Evolutionary conservation across 2,329 filamentous ascomycete species (phyloP), one percentile per base, ranked within the genome.

Genomic region (Aspergillus luchuensis): DNA sequence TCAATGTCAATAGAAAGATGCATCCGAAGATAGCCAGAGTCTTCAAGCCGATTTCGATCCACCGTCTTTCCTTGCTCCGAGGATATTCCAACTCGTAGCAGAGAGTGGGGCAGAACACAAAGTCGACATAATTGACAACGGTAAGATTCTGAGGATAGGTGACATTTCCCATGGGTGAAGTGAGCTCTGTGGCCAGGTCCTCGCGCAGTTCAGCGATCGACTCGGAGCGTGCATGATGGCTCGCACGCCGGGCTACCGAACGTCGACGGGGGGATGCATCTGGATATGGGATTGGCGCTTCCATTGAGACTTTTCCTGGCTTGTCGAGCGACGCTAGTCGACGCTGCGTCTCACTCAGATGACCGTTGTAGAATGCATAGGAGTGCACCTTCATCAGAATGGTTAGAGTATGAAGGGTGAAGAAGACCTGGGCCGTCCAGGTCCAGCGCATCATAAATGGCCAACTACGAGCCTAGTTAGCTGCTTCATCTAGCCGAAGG

Each of bases 341-440:
- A 72, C 89, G 88, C 75, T 96, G 87, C 0, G 92, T 96, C 75
- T 95, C 91, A 67, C 90, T 91, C 15, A 99, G 82, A 76, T 99
- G 95, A 10, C 95, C 95, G 70, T 97, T 98, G 81, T 99, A 99
- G 76, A 98, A 99, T 23, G 92, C 91, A 72, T 97, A 99, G 5
- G 93, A 97, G 76, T 99, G 95, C 87, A 98, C 95, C 82, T 99
- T 99, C 95, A 99, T 99, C 54, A 97, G 87, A 19, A 99, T 83
- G 7, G 91, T 89, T 78, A 99, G 87, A 47, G 92, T 89, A 77
- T 99, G 95, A 36, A 99, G 82, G 10, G 93, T 89, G 68, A 99
- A 86, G 76, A 96, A 99, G 41, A 99, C 95, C 73, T 98, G 95
- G 2, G 94, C 89, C 0, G 95, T 99, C 95, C 95, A 99, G 2